These are phyloP conservation scores for Pezicula radicicola DNA, from an alignment of 2,329 filamentous ascomycete species.

Conservation along the genomic window DNA sequence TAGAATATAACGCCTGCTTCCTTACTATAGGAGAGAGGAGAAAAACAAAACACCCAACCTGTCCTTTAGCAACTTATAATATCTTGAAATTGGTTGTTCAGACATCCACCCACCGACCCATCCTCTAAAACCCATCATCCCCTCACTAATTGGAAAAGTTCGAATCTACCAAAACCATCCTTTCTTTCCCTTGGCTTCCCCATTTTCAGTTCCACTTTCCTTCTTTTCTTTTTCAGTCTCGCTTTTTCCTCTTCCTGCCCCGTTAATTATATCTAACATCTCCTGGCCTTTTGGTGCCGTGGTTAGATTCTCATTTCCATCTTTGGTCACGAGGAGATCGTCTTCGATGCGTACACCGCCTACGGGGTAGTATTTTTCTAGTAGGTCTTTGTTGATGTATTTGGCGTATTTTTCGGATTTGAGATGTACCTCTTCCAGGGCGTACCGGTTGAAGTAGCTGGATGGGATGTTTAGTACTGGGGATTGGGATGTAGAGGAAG, in stretches of 20 bases:
- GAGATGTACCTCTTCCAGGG: slow-evolving; percentile 68
- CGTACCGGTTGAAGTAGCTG: slow-evolving; percentile 73
- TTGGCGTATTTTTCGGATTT: slow-evolving; percentile 51
- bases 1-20: no score
- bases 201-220: neutral
- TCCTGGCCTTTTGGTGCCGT: slow-evolving; percentile 73
- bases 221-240: neutral
- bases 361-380: slow-evolving; percentile 71
- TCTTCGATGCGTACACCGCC: slow-evolving; percentile 94
- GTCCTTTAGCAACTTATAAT: no score
- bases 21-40: no score
- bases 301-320: slow-evolving; percentile 82
- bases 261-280: slow-evolving; percentile 58
- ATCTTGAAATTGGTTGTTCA: no score
- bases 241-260: neutral
- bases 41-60: no score
- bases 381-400: slow-evolving; percentile 62
- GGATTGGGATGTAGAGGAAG: neutral
- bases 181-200: neutral
- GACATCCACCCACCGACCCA: no score
- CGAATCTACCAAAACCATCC: slow-evolving; percentile 3
- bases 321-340: slow-evolving; percentile 75
- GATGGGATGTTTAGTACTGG: neutral
- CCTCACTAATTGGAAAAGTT: neutral
- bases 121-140: neutral